Conservation (phyloP, 345 rosid genomes). For the Rhodomyrtus tomentosa region DNA sequence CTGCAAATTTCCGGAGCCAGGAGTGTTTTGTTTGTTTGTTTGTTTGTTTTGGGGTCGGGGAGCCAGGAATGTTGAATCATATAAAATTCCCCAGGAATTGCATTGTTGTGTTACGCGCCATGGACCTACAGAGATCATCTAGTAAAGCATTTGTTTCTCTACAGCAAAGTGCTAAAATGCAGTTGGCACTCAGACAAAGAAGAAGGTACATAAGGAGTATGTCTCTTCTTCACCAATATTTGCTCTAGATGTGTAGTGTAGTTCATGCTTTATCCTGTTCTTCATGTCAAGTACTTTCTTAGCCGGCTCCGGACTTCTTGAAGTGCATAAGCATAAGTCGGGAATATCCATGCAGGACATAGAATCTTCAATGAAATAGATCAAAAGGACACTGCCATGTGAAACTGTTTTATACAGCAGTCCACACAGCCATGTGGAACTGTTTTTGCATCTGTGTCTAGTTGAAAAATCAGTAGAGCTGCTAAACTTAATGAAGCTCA, state of each 20-base stretch:
- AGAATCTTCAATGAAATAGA: constrained; percentile 29
- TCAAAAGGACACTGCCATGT: constrained; percentile 35
- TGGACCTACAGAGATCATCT: constrained; percentile 66
- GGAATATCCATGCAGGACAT: constrained; percentile 24
- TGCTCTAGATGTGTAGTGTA: not conserved
- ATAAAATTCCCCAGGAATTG: constrained; percentile 46
- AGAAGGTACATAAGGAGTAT: constrained; percentile 35
- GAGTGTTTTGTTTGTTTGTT: too few relatives aligned
- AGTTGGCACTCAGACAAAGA: constrained; percentile 56
- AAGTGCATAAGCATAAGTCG: constrained; percentile 31
- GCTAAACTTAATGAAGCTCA: constrained; percentile 35
- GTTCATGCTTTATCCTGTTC: not conserved
- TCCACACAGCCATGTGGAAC: constrained; percentile 51
- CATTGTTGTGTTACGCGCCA: constrained; percentile 64
- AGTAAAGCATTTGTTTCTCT: constrained; percentile 47
- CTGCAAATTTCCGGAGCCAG: constrained; percentile 47
- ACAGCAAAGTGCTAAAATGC: constrained; percentile 64
- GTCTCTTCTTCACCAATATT: not conserved
- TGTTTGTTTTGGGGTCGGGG: too few relatives aligned
- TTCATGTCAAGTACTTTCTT: not conserved
- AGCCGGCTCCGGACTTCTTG: too few relatives aligned
- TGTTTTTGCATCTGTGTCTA: constrained; percentile 47
- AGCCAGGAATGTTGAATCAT: constrained; percentile 27
- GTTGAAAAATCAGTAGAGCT: constrained; percentile 38
- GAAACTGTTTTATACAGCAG: constrained; percentile 67